Base-by-base conservation (phyloP, 2,329 filamentous ascomycete genomes). In the Sporothrix pseudoabietina region DNA sequence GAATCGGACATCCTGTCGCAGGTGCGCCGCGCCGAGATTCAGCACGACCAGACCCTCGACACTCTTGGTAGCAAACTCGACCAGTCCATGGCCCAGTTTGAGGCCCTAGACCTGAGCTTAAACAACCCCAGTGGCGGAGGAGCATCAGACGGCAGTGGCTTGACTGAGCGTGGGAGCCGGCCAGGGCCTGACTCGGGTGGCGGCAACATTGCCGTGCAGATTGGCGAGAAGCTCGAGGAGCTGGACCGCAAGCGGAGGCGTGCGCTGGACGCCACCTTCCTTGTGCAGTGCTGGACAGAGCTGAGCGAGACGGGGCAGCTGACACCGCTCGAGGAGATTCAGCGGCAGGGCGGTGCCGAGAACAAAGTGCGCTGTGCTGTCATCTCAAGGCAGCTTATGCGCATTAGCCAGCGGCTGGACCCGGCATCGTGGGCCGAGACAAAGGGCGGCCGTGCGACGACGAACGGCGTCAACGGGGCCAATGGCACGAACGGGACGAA, bases 211-310 rank as follows among this genome's bases (percentile, higher is more conserved):
- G 96, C 96, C 0, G 94, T 99, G 71, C 93, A 97, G 80, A 98
- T 98, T 71, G 96, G 96, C 77, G 94, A 97, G 83, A 91, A 91
- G 79, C 85, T 99, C 12, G 96, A 99, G 83, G 95, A 98, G 81
- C 86, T 99, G 74, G 96, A 99, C 82, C 90, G 94, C 79, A 97
- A 99, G 83, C 87, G 94, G 77, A 91, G 94, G 79, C 87, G 95
- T 74, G 96, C 96, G 44, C 87, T 96, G 80, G 96, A 99, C 84
- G 94, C 96, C 75, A 95, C 93, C 80, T 98, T 98, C 80, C 83
- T 99, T 74, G 94, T 99, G 76, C 92, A 97, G 80, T 99, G 96
- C 84, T 99, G 96, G 95, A 90, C 94, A 55, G 95, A 98, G 79
- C 94, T 99, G 77, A 94, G 91, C 82, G 94, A 97, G 79, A 91